Base-by-base conservation (phyloP, 805 yeast genomes). In the Candida jianshihensis region DNA sequence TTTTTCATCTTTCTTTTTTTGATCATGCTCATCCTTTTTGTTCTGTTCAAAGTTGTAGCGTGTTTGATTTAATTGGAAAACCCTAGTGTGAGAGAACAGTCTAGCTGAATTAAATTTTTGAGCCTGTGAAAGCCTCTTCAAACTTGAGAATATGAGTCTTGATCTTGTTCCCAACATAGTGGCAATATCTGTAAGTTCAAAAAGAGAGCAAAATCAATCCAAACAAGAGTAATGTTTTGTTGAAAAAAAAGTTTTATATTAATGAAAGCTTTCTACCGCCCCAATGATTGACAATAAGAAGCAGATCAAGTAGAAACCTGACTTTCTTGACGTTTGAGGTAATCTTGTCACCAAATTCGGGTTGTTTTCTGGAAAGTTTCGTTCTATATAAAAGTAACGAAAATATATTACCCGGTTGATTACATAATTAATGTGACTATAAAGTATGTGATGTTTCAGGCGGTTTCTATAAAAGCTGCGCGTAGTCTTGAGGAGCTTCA, bases 401-500 rank as follows among this genome's bases (percentile, higher is more conserved):
- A n/a, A n/a, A n/a, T n/a, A n/a, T n/a, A n/a, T n/a, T n/a, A n/a
- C n/a, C n/a, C n/a, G n/a, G 24, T 7, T 21, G 24, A 25, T 28
- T 28, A 28, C 31, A 14, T 28, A 28, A 19, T 17, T n/a, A 17
- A 28, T 17, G 14, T 28, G 13, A 5, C 17, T 17, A 6, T 13
- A 13, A 17, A 6, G 13, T 26, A 26, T 13, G n/a, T 10, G 13
- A 13, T 14, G 25, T 21, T 21, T 11, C 11, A n/a, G n/a, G n/a
- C 24, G 6, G 4, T 9, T 14, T 30, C 34, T 37, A 47, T 34
- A 47, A 18, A 26, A 48, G 35, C 12, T 33, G 44, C 9, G 26
- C 15, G 36, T 63, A 65, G 30, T 51, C 53, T 3, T 30, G 47
- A 0, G 61, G 49, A n/a, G 54, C 34, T 44, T 78, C 87, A 37